Conservation (phyloP, 306 rosid species). For the Quercus wislizeni region DNA sequence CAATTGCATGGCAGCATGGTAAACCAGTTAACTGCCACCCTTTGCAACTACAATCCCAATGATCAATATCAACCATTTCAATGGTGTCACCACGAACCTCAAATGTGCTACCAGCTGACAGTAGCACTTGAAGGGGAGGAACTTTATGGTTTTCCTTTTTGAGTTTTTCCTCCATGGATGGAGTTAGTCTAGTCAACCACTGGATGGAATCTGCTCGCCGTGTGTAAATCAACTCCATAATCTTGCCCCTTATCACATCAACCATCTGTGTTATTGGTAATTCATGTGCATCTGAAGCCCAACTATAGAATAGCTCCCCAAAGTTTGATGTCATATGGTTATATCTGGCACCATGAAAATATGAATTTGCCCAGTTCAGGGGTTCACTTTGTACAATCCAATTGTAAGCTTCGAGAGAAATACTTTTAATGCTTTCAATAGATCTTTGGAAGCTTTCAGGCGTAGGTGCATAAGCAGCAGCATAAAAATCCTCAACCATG, state of each 20-base stretch:
- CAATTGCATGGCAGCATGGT: constrained; percentile 87
- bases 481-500: constrained; percentile 78
- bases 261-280: constrained; percentile 98
- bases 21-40: constrained; percentile 82
- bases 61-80: constrained; percentile 73
- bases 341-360: constrained; percentile 85
- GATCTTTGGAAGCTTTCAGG: constrained; percentile 69
- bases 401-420: constrained; percentile 74
- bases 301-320: constrained; percentile 86
- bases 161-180: constrained; percentile 88
- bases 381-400: constrained; percentile 91
- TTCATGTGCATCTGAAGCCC: constrained; percentile 87
- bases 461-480: constrained; percentile 75
- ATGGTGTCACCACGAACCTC: constrained; percentile 81
- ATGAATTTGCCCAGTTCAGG: constrained; percentile 79
- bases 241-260: constrained; percentile 74
- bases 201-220: constrained; percentile 63
- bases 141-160: constrained; percentile 58
- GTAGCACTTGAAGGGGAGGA: constrained; percentile 56
- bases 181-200: constrained; percentile 80
- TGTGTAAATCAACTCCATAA: constrained; percentile 68
- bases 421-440: constrained; percentile 69
- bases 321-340: constrained; percentile 87
- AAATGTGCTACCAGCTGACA: constrained; percentile 57
- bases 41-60: constrained; percentile 91